These are phyloP conservation scores for Brasenia schreberi DNA, from an alignment of 164 flowering plant genomes.

Conservation along the genomic window DNA sequence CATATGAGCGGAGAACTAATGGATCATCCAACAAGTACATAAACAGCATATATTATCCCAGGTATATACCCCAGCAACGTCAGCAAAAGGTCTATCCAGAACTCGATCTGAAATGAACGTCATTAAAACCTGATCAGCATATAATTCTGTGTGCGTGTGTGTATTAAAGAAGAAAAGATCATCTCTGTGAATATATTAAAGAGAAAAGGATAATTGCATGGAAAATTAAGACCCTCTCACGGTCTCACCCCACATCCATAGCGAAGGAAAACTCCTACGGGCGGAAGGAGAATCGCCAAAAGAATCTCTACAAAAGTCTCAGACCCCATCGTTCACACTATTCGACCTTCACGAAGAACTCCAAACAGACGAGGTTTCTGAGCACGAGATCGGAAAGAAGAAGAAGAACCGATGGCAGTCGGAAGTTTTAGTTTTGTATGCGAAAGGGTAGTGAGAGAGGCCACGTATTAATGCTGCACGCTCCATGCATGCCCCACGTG, in stretches of 20 bases:
- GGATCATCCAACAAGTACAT: conserved; percentile 12
- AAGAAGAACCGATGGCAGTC: too few species aligned
- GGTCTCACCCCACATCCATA: conserved; percentile 37
- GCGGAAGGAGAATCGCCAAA: conserved; percentile 57
- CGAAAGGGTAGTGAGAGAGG: too few species aligned
- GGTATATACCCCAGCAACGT: conserved; percentile 15
- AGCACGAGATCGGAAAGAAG: too few species aligned
- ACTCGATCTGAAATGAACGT: conserved; percentile 29
- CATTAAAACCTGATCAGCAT: not conserved
- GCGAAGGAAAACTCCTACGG: conserved; percentile 61
- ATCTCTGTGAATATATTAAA: not conserved
- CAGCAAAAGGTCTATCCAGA: conserved; percentile 38
- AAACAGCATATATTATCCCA: conserved; percentile 29
- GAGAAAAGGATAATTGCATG: not conserved
- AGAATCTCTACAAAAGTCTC: conserved; percentile 59
- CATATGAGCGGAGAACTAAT: too few species aligned
- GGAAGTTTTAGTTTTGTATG: too few species aligned
- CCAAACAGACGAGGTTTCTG: too few species aligned
- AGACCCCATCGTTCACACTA: conserved; percentile 31
- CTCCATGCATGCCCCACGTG: too few species aligned
- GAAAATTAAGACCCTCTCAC: not conserved
- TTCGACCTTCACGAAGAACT: too few species aligned
- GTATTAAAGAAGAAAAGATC: not conserved
- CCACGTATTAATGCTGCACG: too few species aligned
- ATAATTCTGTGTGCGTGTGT: not conserved